Conservation (phyloP, 768 basidiomycete species). For the Collybia sp. region DNA sequence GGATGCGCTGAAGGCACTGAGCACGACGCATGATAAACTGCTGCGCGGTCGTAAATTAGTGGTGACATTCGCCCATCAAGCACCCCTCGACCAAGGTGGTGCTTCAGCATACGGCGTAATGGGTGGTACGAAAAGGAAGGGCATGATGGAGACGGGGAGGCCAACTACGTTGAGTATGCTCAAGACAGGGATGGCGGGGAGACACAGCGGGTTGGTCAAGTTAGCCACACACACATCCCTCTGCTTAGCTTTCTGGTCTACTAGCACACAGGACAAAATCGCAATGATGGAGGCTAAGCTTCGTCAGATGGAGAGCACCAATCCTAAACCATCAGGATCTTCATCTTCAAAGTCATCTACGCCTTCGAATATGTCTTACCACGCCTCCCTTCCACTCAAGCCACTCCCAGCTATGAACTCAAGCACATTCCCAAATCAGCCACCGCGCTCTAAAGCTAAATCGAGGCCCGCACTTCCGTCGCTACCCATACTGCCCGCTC, state of each 20-base stretch:
- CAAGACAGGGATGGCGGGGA: conserved; percentile 59
- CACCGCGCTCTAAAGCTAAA: conserved; percentile 8
- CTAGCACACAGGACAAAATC: conserved; percentile 83
- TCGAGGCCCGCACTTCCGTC: conserved; percentile 17
- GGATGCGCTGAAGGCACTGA: conserved; percentile 83
- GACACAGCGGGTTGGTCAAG: conserved; percentile 43
- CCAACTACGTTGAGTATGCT: conserved; percentile 88
- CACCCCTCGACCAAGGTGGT: conserved; percentile 40
- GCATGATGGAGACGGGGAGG: conserved; percentile 51
- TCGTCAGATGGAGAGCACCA: conserved; percentile 59
- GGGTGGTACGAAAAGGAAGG: conserved; percentile 27
- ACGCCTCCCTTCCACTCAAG: conserved; percentile 40
- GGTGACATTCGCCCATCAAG: conserved; percentile 92
- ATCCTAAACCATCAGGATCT: conserved; percentile 17
- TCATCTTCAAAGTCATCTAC: conserved; percentile 5
- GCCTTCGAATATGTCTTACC: conserved; percentile 9
- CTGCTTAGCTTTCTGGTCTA: conserved; percentile 8
- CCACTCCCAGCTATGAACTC: conserved; percentile 22
- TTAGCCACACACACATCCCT: neutral
- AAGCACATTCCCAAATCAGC: conserved; percentile 10
- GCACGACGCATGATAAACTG: conserved; percentile 69
- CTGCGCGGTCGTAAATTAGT: conserved; percentile 84
- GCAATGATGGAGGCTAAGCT: conserved; percentile 96
- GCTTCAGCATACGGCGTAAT: conserved; percentile 10
- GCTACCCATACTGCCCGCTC: conserved; percentile 14